Evolutionary conservation across 1,139 yeast species (phyloP).

Genomic region (Zygoascus meyerae): DNA sequence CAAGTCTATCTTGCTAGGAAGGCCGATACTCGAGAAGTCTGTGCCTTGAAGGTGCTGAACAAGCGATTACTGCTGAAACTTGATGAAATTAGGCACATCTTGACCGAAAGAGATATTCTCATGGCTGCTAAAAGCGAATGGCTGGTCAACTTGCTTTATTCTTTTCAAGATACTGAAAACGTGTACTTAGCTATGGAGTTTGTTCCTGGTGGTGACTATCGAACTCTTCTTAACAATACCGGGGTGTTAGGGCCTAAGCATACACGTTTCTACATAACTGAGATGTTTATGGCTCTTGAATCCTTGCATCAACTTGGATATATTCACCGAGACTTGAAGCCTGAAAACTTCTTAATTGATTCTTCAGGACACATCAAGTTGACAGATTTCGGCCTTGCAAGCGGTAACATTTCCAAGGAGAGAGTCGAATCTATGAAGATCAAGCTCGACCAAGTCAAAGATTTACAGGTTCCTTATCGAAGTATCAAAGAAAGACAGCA

Average conservation of each 20-base stretch:
- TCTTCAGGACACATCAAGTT: slow-evolving; percentile 92
- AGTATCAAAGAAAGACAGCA: slow-evolving; percentile 84
- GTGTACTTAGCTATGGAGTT: slow-evolving; percentile 97
- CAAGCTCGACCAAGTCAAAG: slow-evolving; percentile 71
- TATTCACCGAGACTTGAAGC: slow-evolving; percentile 95
- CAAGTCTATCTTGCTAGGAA: slow-evolving; percentile 90
- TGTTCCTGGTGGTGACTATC: slow-evolving; percentile 98
- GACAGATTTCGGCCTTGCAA: slow-evolving; percentile 96
- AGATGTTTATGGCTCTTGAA: slow-evolving; percentile 93
- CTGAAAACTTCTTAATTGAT: slow-evolving; percentile 93
- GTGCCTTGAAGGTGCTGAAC: slow-evolving; percentile 89
- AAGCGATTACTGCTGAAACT: slow-evolving; percentile 79
- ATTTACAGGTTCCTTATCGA: slow-evolving; percentile 57
- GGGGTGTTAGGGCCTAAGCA: slow-evolving; percentile 91
- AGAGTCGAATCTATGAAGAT: slow-evolving; percentile 90
- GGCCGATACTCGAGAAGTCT: slow-evolving; percentile 89
- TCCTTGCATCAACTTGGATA: slow-evolving; percentile 92
- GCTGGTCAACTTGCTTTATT: slow-evolving; percentile 89
- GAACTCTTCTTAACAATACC: slow-evolving; percentile 88
- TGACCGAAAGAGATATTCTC: slow-evolving; percentile 92
- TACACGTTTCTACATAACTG: slow-evolving; percentile 89
- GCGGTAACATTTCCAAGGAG: slow-evolving; percentile 90
- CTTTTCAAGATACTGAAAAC: slow-evolving; percentile 88
- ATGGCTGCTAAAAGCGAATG: slow-evolving; percentile 94
- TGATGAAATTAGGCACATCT: slow-evolving; percentile 92